Evolutionary conservation across 73 alveolate genomes (phyloP).

Genomic region (Stentor roeselii): DNA sequence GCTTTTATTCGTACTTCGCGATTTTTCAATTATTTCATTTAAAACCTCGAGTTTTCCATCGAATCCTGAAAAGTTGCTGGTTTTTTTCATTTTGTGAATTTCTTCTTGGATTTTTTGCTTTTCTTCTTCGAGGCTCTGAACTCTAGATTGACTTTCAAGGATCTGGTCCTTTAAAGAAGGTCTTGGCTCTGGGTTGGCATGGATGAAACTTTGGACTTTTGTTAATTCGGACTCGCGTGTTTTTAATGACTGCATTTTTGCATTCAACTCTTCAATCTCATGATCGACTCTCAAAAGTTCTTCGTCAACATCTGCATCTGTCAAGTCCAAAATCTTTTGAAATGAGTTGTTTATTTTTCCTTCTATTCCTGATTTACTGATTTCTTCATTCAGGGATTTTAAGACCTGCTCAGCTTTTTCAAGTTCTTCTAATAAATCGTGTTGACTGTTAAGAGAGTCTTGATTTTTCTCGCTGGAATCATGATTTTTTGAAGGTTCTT

Average conservation of each 20-base stretch:
- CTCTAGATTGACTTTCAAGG: not conserved
- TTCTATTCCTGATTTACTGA: not conserved
- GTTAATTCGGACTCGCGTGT: not conserved
- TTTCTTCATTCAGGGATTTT: not conserved
- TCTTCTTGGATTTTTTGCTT: not conserved
- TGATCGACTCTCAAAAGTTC: not conserved
- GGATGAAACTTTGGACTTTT: no score
- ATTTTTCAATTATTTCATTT: not conserved
- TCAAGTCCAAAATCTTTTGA: not conserved
- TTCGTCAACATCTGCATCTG: not conserved
- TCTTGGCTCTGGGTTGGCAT: not conserved
- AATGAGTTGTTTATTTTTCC: not conserved
- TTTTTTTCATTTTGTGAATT: no score
- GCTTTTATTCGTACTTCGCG: no score
- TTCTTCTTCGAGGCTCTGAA: not conserved
- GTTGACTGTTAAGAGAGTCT: not conserved
- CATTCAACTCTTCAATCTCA: not conserved
- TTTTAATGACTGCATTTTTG: not conserved
- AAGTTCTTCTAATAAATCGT: not conserved
- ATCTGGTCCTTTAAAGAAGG: not conserved
- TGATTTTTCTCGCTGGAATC: not conserved
- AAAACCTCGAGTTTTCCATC: not conserved
- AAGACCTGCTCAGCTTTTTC: not conserved
- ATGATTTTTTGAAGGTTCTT: not conserved
- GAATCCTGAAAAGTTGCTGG: not conserved